Evolutionary conservation across 768 basidiomycete genomes (phyloP), one percentile per base, ranked within the genome.

Genomic region (Trametes sanguinea): DNA sequence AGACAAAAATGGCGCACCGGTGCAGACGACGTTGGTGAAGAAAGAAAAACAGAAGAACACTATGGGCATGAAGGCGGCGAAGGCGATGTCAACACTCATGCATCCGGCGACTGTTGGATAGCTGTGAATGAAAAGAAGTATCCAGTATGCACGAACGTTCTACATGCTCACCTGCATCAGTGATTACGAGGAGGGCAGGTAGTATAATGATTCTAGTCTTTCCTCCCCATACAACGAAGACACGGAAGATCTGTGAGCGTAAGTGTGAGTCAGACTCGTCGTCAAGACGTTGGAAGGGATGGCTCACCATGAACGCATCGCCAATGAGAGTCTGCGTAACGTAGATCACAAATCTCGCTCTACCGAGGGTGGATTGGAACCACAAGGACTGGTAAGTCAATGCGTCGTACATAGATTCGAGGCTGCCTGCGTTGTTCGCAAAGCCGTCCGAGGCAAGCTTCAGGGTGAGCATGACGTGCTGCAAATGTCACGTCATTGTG

Each of bases 221-320:
- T 9, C 53, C 14, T 0, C 43, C 30, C 61, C 61, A 62, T 1
- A 57, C 54, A 5, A 57, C 9, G 13, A 17, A 62, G 10, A 55
- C 29, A 6, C 61, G 61, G 35, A 56, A 62, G 17, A 51, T 37
- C 61, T 62, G n/a, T 1, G 8, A 33, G 30, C 9, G 5, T 4
- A 2, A 2, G 16, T 6, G 29, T 29, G 13, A 33, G 17, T 32
- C 9, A 6, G 5, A 5, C 13, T 50, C 4, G 14, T 30, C 10
- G 14, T 30, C 4, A 30, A n/a, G 8, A 14, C 11, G 3, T 10
- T 9, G 32, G 48, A 50, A 11, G 17, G 32, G 27, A 3, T 1
- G 9, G 16, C 61, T 37, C 6, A 62, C 61, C 45, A 62, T 52
- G 51, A 62, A 62, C 1, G 44, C 11, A 29, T 62, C 61, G 0